A percentile compares a stretch with the other conserved stretches of the same genome.
phyloP scores from a whole-genome alignment of 2,329 filamentous ascomycete genomes.

The Elsinoe perseae region DNA sequence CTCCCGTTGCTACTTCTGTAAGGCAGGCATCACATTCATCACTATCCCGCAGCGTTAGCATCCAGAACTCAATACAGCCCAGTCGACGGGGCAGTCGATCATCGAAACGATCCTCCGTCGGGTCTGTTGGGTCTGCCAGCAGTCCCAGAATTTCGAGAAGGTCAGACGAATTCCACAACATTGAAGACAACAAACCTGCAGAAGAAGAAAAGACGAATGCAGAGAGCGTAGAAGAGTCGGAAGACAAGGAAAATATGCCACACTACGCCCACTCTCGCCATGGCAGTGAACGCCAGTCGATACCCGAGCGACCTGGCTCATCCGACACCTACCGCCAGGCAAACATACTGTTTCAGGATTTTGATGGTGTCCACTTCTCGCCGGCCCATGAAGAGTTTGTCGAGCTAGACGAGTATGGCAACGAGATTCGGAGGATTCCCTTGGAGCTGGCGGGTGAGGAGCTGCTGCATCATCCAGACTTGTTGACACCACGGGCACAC shows the following conservation, averaged over 20 bases:
- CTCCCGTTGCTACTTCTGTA: constrained; percentile 10
- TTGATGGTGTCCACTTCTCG: constrained; percentile 70
- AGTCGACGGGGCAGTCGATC: constrained; percentile 11
- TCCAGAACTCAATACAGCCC: constrained; percentile 11
- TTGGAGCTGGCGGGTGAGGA: constrained; percentile 14
- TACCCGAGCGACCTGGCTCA: constrained; percentile 42
- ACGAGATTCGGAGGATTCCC: constrained; percentile 26
- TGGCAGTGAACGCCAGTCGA: constrained; percentile 6
- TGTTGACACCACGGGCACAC: constrained; percentile 27
- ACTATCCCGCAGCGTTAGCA: constrained; percentile 15
- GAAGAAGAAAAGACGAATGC: neutral
- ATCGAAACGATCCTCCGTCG: constrained; percentile 5
- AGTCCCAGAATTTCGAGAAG: neutral
- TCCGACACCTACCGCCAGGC: constrained; percentile 59
- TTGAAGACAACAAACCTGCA: neutral
- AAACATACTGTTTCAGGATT: constrained; percentile 64
- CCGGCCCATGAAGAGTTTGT: constrained; percentile 40
- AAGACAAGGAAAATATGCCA: constrained; percentile 8
- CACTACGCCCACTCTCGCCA: constrained; percentile 4
- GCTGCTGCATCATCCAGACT: constrained; percentile 19
- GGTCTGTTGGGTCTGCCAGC: neutral
- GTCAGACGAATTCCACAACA: neutral
- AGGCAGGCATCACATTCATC: constrained; percentile 19
- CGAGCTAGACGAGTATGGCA: constrained; percentile 27
- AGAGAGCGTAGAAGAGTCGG: neutral